A percentile compares a stretch with the other conserved stretches of the same genome.
Conservation (phyloP, 148 eudicot genomes). For the Nepenthes mirabilis region DNA sequence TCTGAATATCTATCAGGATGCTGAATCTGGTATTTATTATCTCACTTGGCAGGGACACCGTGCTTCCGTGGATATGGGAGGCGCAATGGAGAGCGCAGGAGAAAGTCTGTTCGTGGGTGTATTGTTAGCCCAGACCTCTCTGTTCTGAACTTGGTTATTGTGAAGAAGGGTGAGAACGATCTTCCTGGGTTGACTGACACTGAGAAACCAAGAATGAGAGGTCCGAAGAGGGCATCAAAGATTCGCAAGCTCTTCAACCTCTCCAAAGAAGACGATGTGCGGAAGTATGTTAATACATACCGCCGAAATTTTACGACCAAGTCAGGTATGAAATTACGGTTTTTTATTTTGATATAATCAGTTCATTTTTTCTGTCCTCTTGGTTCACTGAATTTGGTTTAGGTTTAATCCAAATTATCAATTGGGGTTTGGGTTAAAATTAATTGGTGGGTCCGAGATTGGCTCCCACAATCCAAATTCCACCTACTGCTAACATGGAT, state of each 20-base stretch:
- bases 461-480: no score
- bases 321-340: constrained; percentile 18
- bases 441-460: no score
- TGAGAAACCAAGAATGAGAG: constrained; percentile 94
- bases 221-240: constrained; percentile 91
- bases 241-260: constrained; percentile 87
- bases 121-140: constrained; percentile 78
- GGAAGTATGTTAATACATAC: constrained; percentile 90
- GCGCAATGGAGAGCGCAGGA: constrained; percentile 72
- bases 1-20: not conserved
- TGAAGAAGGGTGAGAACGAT: constrained; percentile 85
- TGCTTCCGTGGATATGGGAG: constrained; percentile 84
- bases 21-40: not conserved
- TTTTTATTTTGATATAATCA: not conserved
- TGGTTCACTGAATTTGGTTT: not conserved
- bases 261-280: constrained; percentile 74
- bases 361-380: not conserved
- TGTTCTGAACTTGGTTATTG: constrained; percentile 78
- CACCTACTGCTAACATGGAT: no score
- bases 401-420: no score
- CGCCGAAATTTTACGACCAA: constrained; percentile 65
- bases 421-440: no score
- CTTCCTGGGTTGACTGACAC: constrained; percentile 74
- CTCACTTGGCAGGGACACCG: constrained; percentile 35
- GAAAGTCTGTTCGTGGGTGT: constrained; percentile 86